Evolutionary conservation across 2,329 filamentous ascomycete genomes (phyloP), one percentile per base, ranked within the genome.

Genomic region (Chaetomiaceae sp.): DNA sequence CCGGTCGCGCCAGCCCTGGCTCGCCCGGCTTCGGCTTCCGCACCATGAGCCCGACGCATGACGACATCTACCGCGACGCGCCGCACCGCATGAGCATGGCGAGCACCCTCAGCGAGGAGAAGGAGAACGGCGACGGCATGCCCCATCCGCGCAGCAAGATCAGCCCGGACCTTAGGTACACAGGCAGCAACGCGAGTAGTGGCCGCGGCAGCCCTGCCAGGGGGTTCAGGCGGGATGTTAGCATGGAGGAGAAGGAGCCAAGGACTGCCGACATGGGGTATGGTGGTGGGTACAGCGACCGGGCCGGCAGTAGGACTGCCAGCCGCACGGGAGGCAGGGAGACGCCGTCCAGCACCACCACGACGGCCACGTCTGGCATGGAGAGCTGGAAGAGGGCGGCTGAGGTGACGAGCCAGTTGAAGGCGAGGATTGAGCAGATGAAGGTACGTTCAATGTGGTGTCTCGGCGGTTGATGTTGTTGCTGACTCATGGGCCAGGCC

Each of bases 391-490:
- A 91, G 75, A 80, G 94, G 62, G 94, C 94, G 17, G 94, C 94
- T 2, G 94, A 99, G 75, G 94, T 99, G 54, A 99, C 94, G 51
- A 96, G 91, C 71, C 94, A 96, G 69, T 72, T 99, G 65, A 99
- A 97, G 76, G 91, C 92, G 48, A 84, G 94, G 68, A 99, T 99
- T 70, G 94, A 97, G 76, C 88, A 94, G 77, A 99, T 99, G 94
- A 99, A 97, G 80, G 83, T 82, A 54, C 33, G 60, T 61, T 22
- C 76, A 76, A 27, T 27, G 5, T 27, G 25, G 25, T 27, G 9
- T 31, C 9, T 76, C 23, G 74, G 76, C 61, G 1, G 5, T 3
- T 7, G 11, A n/a, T 29, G 15, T 11, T 17, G 36, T 42, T 27
- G 17, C 38, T 54, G 11, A 53, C 39, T 25, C 4, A 15, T 2